Evolutionary conservation across 192 early-diverging fungal species (phyloP), one percentile per base, ranked within the genome.

Genomic region (Rhizophagus prolifer): DNA sequence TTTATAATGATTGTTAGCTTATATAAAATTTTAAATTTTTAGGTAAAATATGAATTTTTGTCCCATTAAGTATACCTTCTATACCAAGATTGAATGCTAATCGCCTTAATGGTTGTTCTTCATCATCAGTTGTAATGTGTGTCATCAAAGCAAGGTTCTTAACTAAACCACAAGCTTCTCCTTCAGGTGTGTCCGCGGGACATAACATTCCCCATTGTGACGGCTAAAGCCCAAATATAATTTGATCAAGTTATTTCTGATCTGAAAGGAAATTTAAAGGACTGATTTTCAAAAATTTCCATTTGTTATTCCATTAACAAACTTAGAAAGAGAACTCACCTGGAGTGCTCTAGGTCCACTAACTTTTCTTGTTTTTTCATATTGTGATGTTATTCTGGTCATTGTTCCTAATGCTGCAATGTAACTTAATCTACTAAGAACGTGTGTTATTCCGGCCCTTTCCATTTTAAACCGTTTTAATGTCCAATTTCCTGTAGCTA

Each of bases 391-490:
- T 67, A 99, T 98, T 77, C 97, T 88, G 12, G 97, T 99, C 90
- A 99, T 92, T 95, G 97, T 99, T 62, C 97, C 97, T 64, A 99
- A 82, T 0, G 96, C 96, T 0, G 94, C 90, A 70, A 99, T 94
- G 78, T 96, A 99, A 79, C 92, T 94, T 44, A 99, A 82, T 16
- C 97, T 93, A 54, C 92, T 92, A 61, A 99, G 83, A 4, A 98
- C 96, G 66, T 99, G 97, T 9, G 96, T 99, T 60, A 99, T 94
- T 44, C 97, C 97, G 13, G 96, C 94, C 14, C 95, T 88, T 80
- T 99, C 97, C 96, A 99, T 98, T 84, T 96, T 98, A 89, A 99
- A 99, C 80, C 97, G 96, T 85, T 97, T 97, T 70, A 99, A 88
- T 67, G 90, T 92, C 97, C 97, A 99, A 80, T 99, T 99, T 30